Evolutionary conservation across 768 basidiomycete genomes (phyloP).

Genomic region (Chiua virens): DNA sequence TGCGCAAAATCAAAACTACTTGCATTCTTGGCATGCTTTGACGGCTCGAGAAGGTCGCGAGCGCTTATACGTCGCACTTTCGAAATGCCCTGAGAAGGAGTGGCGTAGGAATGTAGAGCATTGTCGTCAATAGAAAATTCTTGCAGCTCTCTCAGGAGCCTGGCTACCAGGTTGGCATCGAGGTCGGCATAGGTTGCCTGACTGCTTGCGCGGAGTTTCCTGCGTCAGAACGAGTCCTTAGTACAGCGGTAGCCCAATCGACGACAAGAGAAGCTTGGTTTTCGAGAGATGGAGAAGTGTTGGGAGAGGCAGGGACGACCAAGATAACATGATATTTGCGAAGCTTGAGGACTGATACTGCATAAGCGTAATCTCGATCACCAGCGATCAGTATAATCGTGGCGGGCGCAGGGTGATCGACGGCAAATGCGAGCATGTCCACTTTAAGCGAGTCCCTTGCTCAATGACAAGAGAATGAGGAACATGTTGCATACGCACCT

Average conservation of each 20-base stretch:
- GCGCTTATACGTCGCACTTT: conserved; percentile 17
- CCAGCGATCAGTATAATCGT: conserved; percentile 65
- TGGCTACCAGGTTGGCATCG: conserved; percentile 20
- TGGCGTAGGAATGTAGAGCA: background rate
- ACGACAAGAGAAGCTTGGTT: conserved; percentile 53
- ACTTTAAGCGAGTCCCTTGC: conserved; percentile 37
- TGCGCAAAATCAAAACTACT: conserved; percentile 5
- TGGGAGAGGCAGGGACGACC: conserved; percentile 40
- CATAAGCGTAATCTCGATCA: conserved; percentile 67
- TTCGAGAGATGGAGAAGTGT: conserved; percentile 46
- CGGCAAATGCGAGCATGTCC: conserved; percentile 67
- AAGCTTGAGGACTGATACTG: conserved; percentile 55
- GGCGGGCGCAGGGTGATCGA: conserved; percentile 53
- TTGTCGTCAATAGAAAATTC: conserved; percentile 13
- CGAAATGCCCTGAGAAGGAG: conserved; percentile 1
- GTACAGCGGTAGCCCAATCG: conserved; percentile 48
- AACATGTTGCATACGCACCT: conserved; percentile 24
- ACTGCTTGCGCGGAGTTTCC: conserved; percentile 9
- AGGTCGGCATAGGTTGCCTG: conserved; percentile 29
- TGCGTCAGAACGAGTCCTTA: conserved; percentile 31
- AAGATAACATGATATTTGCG: conserved; percentile 54
- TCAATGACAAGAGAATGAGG: background rate
- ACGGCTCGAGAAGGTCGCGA: conserved; percentile 25
- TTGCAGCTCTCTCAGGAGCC: conserved; percentile 23
- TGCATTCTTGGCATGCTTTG: conserved; percentile 7